Evolutionary conservation across 257 asterid species (phyloP).

Genomic region (Oldenlandia corymbosa): DNA sequence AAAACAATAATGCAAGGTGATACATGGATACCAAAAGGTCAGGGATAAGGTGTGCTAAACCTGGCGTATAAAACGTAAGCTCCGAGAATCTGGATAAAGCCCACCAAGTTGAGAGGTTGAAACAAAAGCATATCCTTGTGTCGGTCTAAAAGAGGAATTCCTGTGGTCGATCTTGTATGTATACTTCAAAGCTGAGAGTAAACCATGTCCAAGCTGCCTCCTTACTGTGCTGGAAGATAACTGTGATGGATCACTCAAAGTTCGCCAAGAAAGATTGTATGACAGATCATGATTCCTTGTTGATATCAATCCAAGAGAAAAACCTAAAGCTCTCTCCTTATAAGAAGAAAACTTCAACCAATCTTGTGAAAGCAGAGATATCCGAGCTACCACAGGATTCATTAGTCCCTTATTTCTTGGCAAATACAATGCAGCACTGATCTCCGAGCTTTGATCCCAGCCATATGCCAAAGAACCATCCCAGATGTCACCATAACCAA

Average conservation of each 20-base stretch:
- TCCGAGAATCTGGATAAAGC: constrained; percentile 74
- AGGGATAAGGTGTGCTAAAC: constrained; percentile 27
- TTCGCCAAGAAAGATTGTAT: constrained; percentile 85
- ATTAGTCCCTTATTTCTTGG: constrained; percentile 65
- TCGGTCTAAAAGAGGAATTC: constrained; percentile 79
- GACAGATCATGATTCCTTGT: constrained; percentile 66
- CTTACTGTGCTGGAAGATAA: constrained; percentile 79
- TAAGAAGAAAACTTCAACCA: constrained; percentile 92
- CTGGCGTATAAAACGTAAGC: constrained; percentile 84
- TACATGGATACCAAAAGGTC: background rate
- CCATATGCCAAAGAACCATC: constrained; percentile 84
- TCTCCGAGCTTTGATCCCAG: constrained; percentile 72
- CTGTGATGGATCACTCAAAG: constrained; percentile 81
- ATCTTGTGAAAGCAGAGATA: constrained; percentile 79
- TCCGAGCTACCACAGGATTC: constrained; percentile 67
- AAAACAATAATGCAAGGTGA: too few species aligned
- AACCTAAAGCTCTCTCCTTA: constrained; percentile 73
- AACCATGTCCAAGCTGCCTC: constrained; percentile 92
- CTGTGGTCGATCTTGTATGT: constrained; percentile 65
- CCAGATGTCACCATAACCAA: constrained; percentile 96
- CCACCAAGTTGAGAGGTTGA: constrained; percentile 85
- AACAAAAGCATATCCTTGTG: constrained; percentile 77
- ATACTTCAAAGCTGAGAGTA: constrained; percentile 75
- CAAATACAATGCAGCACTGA: constrained; percentile 68
- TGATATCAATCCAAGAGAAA: constrained; percentile 65